A percentile compares a stretch with the other conserved stretches of the same genome.
These are phyloP conservation scores for Metschnikowia matae DNA, from an alignment of 805 yeast genomes.

Conservation along the genomic window DNA sequence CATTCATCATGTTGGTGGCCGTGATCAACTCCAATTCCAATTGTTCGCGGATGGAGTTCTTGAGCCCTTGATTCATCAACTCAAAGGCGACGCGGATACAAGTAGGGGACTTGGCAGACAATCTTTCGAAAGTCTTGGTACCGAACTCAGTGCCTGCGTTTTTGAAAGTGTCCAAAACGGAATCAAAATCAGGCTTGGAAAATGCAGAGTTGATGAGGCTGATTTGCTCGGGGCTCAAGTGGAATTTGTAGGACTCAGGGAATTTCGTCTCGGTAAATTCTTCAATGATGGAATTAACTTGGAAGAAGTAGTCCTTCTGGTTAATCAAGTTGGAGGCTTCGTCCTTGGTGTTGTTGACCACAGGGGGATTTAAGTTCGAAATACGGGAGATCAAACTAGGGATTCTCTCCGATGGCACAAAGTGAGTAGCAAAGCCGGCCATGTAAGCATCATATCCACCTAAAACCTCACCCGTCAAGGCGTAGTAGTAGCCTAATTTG, in stretches of 20 bases:
- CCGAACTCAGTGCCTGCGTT: conserved; percentile 67
- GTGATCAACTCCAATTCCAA: conserved; percentile 68
- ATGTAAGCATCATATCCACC: conserved; percentile 76
- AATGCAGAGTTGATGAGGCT: conserved; percentile 68
- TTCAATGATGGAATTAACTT: conserved; percentile 70
- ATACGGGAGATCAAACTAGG: conserved; percentile 62
- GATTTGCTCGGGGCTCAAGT: conserved; percentile 52
- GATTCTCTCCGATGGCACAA: conserved; percentile 63
- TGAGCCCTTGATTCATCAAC: conserved; percentile 57
- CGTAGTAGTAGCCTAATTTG: conserved; percentile 78
- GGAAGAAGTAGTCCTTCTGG: conserved; percentile 43
- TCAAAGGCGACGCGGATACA: conserved; percentile 71
- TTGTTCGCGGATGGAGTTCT: conserved; percentile 58
- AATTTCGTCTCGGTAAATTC: conserved; percentile 65
- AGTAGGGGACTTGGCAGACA: conserved; percentile 69
- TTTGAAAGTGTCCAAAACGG: conserved; percentile 49
- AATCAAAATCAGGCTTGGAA: conserved; percentile 47
- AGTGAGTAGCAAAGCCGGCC: conserved; percentile 89
- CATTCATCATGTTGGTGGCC: conserved; percentile 69
- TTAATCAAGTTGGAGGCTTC: conserved; percentile 18
- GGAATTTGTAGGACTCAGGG: conserved; percentile 60
- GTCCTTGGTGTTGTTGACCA: conserved; percentile 25
- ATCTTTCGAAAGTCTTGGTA: conserved; percentile 46
- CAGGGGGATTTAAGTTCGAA: conserved; percentile 51
- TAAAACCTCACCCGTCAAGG: conserved; percentile 79